These are phyloP conservation scores for Yarrowia sp. DNA, from an alignment of 805 yeast species.

Conservation along the genomic window DNA sequence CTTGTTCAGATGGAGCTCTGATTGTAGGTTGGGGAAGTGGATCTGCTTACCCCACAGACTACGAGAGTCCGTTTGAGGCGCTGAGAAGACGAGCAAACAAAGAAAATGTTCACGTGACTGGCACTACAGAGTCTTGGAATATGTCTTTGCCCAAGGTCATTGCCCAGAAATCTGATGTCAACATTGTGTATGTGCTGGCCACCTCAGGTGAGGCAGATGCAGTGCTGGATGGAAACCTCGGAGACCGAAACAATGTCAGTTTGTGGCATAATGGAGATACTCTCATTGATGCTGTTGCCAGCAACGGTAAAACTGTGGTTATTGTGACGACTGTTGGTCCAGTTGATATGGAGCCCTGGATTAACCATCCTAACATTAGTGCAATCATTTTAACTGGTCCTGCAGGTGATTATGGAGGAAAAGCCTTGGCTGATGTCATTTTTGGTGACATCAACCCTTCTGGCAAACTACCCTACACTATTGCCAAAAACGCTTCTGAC, in stretches of 20 bases:
- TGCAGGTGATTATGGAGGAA: conserved; percentile 54
- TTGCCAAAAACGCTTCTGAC: conserved; percentile 51
- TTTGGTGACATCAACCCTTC: conserved; percentile 62
- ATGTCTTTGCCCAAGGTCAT: conserved; percentile 38
- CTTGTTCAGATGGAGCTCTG: conserved; percentile 52
- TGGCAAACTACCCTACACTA: conserved; percentile 61
- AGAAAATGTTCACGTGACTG: neutral
- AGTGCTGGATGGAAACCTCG: conserved; percentile 55
- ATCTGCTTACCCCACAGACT: conserved; percentile 53
- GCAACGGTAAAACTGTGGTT: conserved; percentile 53
- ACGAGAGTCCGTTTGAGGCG: conserved; percentile 57
- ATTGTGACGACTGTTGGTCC: conserved; percentile 62
- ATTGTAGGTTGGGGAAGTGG: conserved; percentile 68
- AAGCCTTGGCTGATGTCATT: conserved; percentile 55
- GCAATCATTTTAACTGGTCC: conserved; percentile 57
- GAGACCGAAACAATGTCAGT: conserved; percentile 54
- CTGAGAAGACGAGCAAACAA: conserved; percentile 49
- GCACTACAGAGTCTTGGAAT: neutral
- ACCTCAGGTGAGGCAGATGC: conserved; percentile 57
- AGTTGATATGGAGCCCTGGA: conserved; percentile 54
- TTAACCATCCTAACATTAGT: conserved; percentile 57
- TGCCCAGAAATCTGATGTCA: conserved; percentile 43
- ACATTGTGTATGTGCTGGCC: conserved; percentile 54
- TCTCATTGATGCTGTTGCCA: conserved; percentile 51
- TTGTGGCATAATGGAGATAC: conserved; percentile 60